phyloP scores from a whole-genome alignment of 225 moss, liverwort and hornwort species.

The Thuidium tamariscinum region DNA sequence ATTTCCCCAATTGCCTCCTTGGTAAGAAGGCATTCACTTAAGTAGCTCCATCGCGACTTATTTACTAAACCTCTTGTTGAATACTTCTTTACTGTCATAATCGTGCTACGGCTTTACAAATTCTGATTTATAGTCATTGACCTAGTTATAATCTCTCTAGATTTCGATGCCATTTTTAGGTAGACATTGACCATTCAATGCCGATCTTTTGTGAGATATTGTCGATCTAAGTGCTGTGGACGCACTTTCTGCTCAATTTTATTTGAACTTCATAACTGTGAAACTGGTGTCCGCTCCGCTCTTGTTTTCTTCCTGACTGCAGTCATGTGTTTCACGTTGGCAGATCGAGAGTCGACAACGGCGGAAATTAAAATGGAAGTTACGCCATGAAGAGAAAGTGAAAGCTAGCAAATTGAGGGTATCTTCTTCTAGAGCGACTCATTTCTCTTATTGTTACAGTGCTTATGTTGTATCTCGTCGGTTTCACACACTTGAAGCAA shows the following conservation, averaged over 20 bases:
- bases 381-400: slow-evolving; percentile 53
- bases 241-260: background rate
- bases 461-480: background rate
- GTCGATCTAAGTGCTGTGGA: background rate
- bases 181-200: background rate
- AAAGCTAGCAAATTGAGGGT: slow-evolving; percentile 58
- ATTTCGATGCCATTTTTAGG: background rate
- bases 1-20: background rate
- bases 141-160: background rate
- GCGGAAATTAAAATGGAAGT: slow-evolving; percentile 22
- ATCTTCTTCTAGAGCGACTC: background rate
- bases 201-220: background rate
- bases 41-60: background rate
- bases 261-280: background rate
- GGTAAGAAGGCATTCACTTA: background rate
- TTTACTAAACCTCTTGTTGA: background rate
- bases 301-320: background rate
- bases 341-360: slow-evolving; percentile 69
- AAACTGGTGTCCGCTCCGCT: background rate
- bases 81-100: background rate
- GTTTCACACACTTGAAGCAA: background rate
- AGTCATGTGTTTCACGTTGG: background rate
- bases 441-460: background rate
- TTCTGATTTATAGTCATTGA: background rate
- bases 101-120: background rate